Evolutionary conservation across 768 basidiomycete species (phyloP).

Genomic region (Fistulinella prunicolor): DNA sequence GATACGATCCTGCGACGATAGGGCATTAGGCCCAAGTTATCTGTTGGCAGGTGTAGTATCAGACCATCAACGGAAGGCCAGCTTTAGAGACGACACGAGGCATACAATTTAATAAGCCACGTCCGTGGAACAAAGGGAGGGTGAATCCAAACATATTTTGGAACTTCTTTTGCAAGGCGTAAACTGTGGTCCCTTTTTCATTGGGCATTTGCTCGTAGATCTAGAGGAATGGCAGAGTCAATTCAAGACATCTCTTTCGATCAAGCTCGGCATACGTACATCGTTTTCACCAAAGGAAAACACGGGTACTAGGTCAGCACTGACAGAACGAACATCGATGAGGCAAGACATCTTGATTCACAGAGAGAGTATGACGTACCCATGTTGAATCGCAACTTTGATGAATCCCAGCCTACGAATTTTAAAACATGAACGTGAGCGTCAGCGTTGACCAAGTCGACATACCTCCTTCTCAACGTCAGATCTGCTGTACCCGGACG

Average conservation of each 20-base stretch:
- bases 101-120: conserved; percentile 92
- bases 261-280: conserved; percentile 43
- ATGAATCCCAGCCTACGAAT: conserved; percentile 81
- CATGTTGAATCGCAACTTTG: conserved; percentile 87
- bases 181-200: conserved; percentile 84
- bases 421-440: background rate
- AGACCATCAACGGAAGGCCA: background rate
- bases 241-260: background rate
- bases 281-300: conserved; percentile 99
- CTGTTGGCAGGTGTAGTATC: conserved; percentile 36
- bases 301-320: conserved; percentile 94
- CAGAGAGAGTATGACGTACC: conserved; percentile 42
- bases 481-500: conserved; percentile 96
- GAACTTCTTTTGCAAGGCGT: conserved; percentile 85
- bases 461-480: conserved; percentile 67
- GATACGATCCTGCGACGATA: conserved; percentile 94
- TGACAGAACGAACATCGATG: conserved; percentile 28
- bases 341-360: background rate
- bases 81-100: background rate
- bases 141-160: conserved; percentile 94
- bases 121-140: conserved; percentile 93
- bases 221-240: conserved; percentile 39
- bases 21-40: conserved; percentile 94
- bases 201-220: conserved; percentile 98
- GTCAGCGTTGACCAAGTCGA: background rate